These are phyloP conservation scores for Talaromyces atroroseus DNA, from an alignment of 2,329 filamentous ascomycete genomes.

Conservation along the genomic window DNA sequence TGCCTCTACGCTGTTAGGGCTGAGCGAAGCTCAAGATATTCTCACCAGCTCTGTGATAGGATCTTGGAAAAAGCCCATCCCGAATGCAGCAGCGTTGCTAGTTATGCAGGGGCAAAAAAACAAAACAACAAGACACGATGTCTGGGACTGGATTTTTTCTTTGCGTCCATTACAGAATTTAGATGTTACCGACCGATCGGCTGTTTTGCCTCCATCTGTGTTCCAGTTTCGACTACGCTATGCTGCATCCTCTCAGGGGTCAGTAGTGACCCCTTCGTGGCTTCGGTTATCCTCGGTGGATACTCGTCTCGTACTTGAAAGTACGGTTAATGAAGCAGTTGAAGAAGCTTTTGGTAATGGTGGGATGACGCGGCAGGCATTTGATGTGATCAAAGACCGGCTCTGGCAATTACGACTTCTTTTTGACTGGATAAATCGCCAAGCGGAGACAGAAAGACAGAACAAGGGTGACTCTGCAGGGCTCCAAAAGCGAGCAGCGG, in stretches of 20 bases:
- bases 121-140: conserved; percentile 31
- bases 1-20: conserved; percentile 65
- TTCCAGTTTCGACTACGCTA: conserved; percentile 25
- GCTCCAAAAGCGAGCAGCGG: conserved; percentile 20
- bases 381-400: conserved; percentile 49
- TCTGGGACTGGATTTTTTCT: conserved; percentile 71
- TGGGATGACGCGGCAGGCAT: conserved; percentile 18
- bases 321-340: conserved; percentile 33
- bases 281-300: conserved; percentile 62
- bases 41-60: conserved; percentile 22
- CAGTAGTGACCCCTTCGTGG: conserved; percentile 44
- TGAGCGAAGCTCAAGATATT: conserved; percentile 56
- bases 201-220: conserved; percentile 50
- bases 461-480: not conserved
- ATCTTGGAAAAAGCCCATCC: conserved; percentile 22
- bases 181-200: conserved; percentile 61
- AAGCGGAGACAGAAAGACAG: conserved; percentile 12
- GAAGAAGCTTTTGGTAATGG: conserved; percentile 26
- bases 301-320: conserved; percentile 61
- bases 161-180: conserved; percentile 50
- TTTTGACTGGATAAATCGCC: conserved; percentile 60
- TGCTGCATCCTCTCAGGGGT: conserved; percentile 31
- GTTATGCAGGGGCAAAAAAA: conserved; percentile 18
- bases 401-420: conserved; percentile 59
- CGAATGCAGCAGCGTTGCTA: conserved; percentile 19